Base-by-base conservation (phyloP, 1,139 yeast genomes). In the Pichia sp. region DNA sequence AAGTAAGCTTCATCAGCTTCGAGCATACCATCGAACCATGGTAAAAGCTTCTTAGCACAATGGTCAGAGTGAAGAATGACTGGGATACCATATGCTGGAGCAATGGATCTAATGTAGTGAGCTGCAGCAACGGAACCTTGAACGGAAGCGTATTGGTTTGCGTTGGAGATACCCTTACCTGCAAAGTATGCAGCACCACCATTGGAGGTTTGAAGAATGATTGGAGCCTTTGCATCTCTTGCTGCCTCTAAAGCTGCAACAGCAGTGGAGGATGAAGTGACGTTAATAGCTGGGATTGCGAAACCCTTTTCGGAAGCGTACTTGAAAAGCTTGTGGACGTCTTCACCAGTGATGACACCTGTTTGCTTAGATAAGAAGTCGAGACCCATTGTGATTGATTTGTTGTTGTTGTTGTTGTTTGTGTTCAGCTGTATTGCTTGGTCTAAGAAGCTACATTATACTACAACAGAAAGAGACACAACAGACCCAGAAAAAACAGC, bases 151-250 rank as follows among this genome's bases (percentile, higher is more conserved):
- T 72, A 72, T 71, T 91, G 97, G 73, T 86, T 79, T 59, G 72
- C 74, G 83, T 91, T 93, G 65, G 75, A 75, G 55, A 93, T 88
- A 69, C 98, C 98, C 79, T 91, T 91, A 74, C 97, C 97, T 51
- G 97, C 98, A 65, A 91, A 91, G 86, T 76, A 93, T 50, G 97
- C 98, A 54, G 98, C 94, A 74, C 99, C 99, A 72, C 99, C 99
- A 67, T 91, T 88, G 47, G 98, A 91, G 53, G 91, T 77, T 72
- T 91, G 99, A 63, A 91, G 73, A 63, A 91, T 86, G 69, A 91
- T 87, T 69, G 99, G 98, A 46, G 96, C 72, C 66, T 84, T 82
- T 72, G 64, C 66, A 72, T 91, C 97, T 70, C 98, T 85, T 47
- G 99, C 98, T 55, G 98, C 94, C 72, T 93, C 98, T 62, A 91